These are phyloP conservation scores for Coemansia sp. DNA, from an alignment of 192 early-diverging fungal genomes.

Conservation along the genomic window DNA sequence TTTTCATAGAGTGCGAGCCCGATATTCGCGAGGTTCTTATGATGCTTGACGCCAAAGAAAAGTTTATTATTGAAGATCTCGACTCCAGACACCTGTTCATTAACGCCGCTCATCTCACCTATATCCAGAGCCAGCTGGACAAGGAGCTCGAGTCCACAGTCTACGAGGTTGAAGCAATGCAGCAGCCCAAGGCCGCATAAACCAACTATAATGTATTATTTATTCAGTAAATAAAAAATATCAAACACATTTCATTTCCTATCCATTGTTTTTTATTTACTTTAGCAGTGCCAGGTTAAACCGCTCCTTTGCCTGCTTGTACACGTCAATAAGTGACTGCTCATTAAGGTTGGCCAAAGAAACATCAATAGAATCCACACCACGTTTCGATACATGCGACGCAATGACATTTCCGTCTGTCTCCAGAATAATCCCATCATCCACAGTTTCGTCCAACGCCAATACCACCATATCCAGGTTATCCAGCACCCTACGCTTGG, in stretches of 20 bases:
- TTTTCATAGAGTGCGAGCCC: conserved; percentile 70
- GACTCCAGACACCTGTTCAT: conserved; percentile 83
- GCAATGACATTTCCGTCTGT: conserved; percentile 76
- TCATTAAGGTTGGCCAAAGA: conserved; percentile 64
- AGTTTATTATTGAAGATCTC: conserved; percentile 82
- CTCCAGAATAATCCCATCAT: conserved; percentile 83
- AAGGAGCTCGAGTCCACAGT: conserved; percentile 73
- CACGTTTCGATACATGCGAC: conserved; percentile 74
- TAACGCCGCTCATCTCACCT: conserved; percentile 59
- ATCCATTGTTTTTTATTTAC: conserved; percentile 18
- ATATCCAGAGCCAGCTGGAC: conserved; percentile 64
- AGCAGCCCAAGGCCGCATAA: conserved; percentile 1
- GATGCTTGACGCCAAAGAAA: conserved; percentile 64
- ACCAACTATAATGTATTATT: not conserved
- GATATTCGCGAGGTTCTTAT: conserved; percentile 76
- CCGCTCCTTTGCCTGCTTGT: conserved; percentile 76
- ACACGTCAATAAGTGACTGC: conserved; percentile 72
- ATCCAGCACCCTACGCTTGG: conserved; percentile 85
- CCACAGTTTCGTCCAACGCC: conserved; percentile 90
- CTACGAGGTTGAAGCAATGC: conserved; percentile 56
- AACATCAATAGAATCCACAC: conserved; percentile 69
- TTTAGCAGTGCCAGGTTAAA: conserved; percentile 65
- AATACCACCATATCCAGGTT: conserved; percentile 90
- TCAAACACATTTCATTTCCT: conserved; percentile 1
- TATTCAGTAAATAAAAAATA: no score